A percentile compares a stretch with the other conserved stretches of the same genome.
phyloP scores from a whole-genome alignment of 371 early-diverging fungal genomes.

The Synchytrium microbalum region DNA sequence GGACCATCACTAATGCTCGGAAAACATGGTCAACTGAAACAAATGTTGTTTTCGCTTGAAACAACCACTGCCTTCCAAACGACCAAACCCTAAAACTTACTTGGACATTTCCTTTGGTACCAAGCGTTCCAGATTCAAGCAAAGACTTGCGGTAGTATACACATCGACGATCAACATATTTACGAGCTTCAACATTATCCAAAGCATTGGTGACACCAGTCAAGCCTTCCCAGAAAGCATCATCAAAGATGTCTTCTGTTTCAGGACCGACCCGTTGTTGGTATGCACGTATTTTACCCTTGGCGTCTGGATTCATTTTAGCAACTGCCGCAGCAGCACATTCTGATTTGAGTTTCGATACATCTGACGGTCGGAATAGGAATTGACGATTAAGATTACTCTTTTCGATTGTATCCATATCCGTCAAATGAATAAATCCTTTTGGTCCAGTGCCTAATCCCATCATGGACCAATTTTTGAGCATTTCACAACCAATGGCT shows the following conservation, averaged over 20 bases:
- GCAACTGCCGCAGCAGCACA: conserved; percentile 88
- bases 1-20: background rate
- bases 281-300: conserved; percentile 73
- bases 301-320: conserved; percentile 86
- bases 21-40: too few species aligned
- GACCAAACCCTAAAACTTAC: conserved; percentile 34
- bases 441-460: conserved; percentile 87
- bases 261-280: conserved; percentile 95
- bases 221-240: conserved; percentile 83
- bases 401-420: conserved; percentile 99
- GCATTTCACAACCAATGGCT: conserved; percentile 99
- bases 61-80: background rate
- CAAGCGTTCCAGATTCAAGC: conserved; percentile 98
- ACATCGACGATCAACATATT: conserved; percentile 97
- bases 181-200: conserved; percentile 98
- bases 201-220: conserved; percentile 98
- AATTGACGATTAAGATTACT: conserved; percentile 98
- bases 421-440: conserved; percentile 89
- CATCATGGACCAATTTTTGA: conserved; percentile 99
- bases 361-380: conserved; percentile 89
- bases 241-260: conserved; percentile 94
- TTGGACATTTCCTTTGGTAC: conserved; percentile 99
- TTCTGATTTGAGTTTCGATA: conserved; percentile 91
- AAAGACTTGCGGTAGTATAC: conserved; percentile 93
- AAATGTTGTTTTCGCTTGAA: background rate